Evolutionary conservation across 139 green algal species (phyloP).

Genomic region (Coelastrella sp.): DNA sequence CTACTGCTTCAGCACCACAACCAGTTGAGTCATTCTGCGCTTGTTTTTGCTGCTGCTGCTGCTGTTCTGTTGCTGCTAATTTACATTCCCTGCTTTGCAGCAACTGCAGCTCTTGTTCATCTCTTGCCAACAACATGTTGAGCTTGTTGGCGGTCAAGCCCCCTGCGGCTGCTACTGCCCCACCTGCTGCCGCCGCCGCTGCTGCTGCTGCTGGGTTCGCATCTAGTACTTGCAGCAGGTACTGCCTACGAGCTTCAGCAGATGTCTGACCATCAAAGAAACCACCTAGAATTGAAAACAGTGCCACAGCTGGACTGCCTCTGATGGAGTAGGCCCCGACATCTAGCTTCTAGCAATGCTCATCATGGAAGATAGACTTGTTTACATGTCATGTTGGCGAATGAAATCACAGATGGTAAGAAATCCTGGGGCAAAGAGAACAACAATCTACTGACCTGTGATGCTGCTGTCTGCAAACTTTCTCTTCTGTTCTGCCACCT

Average conservation of each 20-base stretch:
- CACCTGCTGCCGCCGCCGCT: background rate
- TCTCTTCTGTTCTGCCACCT: conserved; percentile 77
- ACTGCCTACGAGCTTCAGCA: conserved; percentile 73
- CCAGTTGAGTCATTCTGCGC: conserved; percentile 39
- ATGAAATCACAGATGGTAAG: background rate
- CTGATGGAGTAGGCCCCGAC: too few relatives aligned
- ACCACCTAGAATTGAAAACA: conserved; percentile 62
- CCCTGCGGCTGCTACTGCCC: background rate
- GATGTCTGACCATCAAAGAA: conserved; percentile 89
- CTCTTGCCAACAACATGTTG: conserved; percentile 65
- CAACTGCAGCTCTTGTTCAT: conserved; percentile 60
- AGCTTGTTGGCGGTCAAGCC: conserved; percentile 52
- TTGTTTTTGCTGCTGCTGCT: conserved; percentile 31
- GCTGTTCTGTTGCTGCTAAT: background rate
- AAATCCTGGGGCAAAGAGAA: background rate
- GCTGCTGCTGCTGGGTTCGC: background rate
- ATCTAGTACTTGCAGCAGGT: conserved; percentile 76
- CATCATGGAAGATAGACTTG: too few relatives aligned
- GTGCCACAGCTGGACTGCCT: background rate
- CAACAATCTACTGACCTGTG: conserved; percentile 47
- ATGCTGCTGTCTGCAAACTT: conserved; percentile 82
- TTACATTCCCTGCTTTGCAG: conserved; percentile 24
- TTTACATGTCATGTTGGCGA: background rate
- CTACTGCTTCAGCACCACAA: conserved; percentile 71
- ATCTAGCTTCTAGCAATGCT: too few relatives aligned